A percentile compares a stretch with the other conserved stretches of the same genome.
phyloP scores from a whole-genome alignment of 192 early-diverging fungal species.

The Gonapodya sp. region DNA sequence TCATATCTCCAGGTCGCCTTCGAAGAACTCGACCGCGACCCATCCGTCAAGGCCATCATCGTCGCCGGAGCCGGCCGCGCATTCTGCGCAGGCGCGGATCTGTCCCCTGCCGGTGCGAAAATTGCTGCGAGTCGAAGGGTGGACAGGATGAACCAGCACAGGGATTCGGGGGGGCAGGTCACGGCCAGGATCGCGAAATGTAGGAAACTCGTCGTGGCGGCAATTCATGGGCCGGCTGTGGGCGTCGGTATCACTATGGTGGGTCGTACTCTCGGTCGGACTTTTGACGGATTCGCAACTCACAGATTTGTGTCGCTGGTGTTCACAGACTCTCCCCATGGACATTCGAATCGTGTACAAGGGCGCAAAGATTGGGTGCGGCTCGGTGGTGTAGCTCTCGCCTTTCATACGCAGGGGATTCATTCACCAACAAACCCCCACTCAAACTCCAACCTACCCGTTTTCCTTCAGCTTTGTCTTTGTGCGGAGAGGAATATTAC shows the following conservation, averaged over 20 bases:
- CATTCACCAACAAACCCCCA: too few relatives aligned
- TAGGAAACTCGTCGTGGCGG: slow-evolving; percentile 18
- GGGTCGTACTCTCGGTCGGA: neutral
- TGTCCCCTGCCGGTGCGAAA: neutral
- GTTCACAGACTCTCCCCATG: slow-evolving; percentile 9
- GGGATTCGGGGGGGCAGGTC: slow-evolving; percentile 16
- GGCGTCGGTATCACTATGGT: slow-evolving; percentile 20
- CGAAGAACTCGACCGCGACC: slow-evolving; percentile 14
- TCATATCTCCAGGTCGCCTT: slow-evolving; percentile 6
- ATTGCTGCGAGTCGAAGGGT: neutral
- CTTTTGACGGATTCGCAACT: too few relatives aligned
- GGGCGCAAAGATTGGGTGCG: slow-evolving; percentile 23
- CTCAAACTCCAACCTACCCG: too few relatives aligned
- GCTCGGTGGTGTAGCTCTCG: too few relatives aligned
- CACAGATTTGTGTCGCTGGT: too few relatives aligned
- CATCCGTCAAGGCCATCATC: slow-evolving; percentile 18
- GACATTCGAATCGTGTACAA: slow-evolving; percentile 19
- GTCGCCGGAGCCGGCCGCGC: slow-evolving; percentile 18
- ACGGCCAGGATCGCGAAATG: slow-evolving; percentile 10
- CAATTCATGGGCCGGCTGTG: slow-evolving; percentile 23
- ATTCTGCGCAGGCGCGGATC: slow-evolving; percentile 19
- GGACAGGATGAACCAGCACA: slow-evolving; percentile 10
- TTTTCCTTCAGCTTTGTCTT: too few relatives aligned
- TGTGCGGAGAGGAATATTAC: slow-evolving; percentile 16
- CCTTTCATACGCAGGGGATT: too few relatives aligned